Evolutionary conservation across 495 filamentous ascomycete species (phyloP), one percentile per base, ranked within the genome.

Genomic region (Viridothelium virens): DNA sequence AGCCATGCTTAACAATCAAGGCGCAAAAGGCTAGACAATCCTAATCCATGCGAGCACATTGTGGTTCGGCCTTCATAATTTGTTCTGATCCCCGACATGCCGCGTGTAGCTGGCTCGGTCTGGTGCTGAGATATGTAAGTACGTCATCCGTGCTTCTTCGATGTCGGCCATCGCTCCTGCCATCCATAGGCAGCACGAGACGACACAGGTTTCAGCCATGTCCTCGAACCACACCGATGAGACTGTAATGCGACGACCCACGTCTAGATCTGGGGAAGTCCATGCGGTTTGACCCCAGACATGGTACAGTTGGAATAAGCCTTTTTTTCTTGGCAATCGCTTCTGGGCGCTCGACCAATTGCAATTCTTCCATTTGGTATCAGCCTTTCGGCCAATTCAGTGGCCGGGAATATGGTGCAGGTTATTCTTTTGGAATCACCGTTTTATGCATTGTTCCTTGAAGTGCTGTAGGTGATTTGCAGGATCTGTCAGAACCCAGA

Each of bases 211-310:
- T 53, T 53, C 47, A 53, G 47, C 47, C 47, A n/a, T n/a, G 10
- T 53, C 9, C 6, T n/a, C 18, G 3, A 53, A 53, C n/a, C 47
- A 53, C 3, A 18, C 3, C 6, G 7, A 9, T 53, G 47, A 53
- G 5, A 53, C 47, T 53, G 7, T 53, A n/a, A 53, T 53, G 47
- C 47, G 47, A 53, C 47, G 47, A 11, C n/a, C 47, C 47, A 53
- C 47, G 47, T 53, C 47, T n/a, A 12, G 47, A 53, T n/a, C 47
- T 53, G 47, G 47, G 47, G 47, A 53, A 53, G 47, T 53, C 47
- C 5, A 18, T 11, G 10, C 47, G 7, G 9, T 18, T 12, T 18
- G 47, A 53, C 18, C 47, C 47, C 3, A 3, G 16, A 53, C 47
- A 7, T 53, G 47, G 47, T 53, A 53, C 47, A 53, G 47, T 53